Conservation (phyloP, 805 yeast genomes). For the Yamadazyma tumulicola region DNA sequence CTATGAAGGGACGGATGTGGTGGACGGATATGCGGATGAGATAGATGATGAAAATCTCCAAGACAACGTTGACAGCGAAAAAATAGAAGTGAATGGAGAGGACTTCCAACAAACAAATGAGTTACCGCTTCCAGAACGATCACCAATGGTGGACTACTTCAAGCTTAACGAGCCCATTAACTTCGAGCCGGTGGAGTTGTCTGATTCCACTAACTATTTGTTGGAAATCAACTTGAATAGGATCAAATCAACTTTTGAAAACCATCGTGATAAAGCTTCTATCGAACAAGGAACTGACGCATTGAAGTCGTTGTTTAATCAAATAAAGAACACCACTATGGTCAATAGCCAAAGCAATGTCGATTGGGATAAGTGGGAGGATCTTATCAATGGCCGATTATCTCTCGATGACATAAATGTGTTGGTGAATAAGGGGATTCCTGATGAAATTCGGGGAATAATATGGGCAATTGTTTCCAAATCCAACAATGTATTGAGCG, state of each 20-base stretch:
- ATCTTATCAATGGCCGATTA: conserved; percentile 74
- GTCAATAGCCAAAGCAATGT: conserved; percentile 24
- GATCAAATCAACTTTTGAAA: conserved; percentile 47
- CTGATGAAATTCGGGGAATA: conserved; percentile 79
- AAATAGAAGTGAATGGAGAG: not conserved
- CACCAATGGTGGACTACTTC: conserved; percentile 9
- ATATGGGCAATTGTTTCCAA: conserved; percentile 88
- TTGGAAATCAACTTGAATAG: conserved; percentile 58
- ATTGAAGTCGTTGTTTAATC: conserved; percentile 20
- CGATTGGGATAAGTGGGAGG: conserved; percentile 89
- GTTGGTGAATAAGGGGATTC: conserved; percentile 74
- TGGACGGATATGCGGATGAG: not conserved
- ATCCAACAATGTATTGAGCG: conserved; percentile 64
- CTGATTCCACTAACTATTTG: conserved; percentile 36
- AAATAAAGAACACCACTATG: conserved; percentile 23
- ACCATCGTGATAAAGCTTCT: conserved; percentile 47
- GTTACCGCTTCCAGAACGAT: conserved; percentile 9
- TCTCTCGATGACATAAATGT: conserved; percentile 61
- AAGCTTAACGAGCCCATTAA: conserved; percentile 8
- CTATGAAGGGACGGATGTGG: not conserved
- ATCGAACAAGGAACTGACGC: conserved; percentile 36
- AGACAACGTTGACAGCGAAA: not conserved
- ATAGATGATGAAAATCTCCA: not conserved
- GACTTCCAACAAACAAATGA: not conserved
- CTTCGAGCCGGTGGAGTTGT: conserved; percentile 8